phyloP scores from a whole-genome alignment of 805 yeast genomes.

The Sungouiozyma ichnusensis region DNA sequence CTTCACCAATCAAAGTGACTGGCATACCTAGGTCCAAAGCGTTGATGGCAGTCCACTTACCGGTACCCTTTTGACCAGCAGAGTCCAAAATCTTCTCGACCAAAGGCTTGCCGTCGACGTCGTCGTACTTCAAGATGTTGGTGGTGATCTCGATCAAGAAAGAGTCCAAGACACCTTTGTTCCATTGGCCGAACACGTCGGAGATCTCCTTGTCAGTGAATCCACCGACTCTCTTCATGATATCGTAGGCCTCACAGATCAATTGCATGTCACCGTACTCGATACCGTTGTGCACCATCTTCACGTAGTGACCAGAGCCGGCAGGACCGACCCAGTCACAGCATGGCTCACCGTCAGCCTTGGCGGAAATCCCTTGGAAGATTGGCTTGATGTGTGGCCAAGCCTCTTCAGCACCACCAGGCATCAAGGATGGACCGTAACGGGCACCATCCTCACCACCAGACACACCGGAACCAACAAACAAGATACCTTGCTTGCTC shows the following conservation, averaged over 20 bases:
- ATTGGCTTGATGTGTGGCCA: constrained; percentile 98
- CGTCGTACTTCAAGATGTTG: constrained; percentile 84
- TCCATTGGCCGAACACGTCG: constrained; percentile 87
- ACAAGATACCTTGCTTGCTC: constrained; percentile 74
- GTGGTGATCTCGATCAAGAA: constrained; percentile 95
- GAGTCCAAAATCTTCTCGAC: constrained; percentile 94
- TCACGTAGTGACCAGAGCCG: constrained; percentile 97
- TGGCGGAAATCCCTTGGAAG: constrained; percentile 93
- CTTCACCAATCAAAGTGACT: constrained; percentile 96
- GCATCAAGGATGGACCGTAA: constrained; percentile 98
- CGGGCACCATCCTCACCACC: constrained; percentile 99
- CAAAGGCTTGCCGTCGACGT: constrained; percentile 81
- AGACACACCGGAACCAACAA: constrained; percentile 98
- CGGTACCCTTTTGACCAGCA: constrained; percentile 99
- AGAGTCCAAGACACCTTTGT: constrained; percentile 94
- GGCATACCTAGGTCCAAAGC: constrained; percentile 98
- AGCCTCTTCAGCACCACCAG: constrained; percentile 96
- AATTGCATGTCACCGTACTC: constrained; percentile 99
- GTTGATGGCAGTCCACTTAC: constrained; percentile 99
- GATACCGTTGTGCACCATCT: constrained; percentile 99
- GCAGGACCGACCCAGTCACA: constrained; percentile 99
- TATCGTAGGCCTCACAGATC: constrained; percentile 95
- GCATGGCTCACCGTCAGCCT: constrained; percentile 97
- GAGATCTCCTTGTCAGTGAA: constrained; percentile 86
- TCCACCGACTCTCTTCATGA: constrained; percentile 89